These are phyloP conservation scores for Phytophthora kernoviae DNA, from an alignment of 352 stramenopile species.

Conservation along the genomic window DNA sequence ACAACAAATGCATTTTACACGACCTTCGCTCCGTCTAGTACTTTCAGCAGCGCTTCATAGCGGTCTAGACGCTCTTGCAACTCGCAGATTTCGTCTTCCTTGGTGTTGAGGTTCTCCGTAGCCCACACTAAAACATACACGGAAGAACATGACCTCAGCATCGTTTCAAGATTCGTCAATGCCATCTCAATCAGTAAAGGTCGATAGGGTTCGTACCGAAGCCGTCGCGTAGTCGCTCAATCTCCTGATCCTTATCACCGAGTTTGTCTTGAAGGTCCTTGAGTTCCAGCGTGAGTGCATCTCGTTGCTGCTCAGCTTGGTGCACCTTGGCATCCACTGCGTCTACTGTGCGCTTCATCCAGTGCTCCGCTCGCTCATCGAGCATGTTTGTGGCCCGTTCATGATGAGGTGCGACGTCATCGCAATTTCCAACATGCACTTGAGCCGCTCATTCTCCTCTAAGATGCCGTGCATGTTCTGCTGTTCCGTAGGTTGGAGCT, in stretches of 20 bases:
- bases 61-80: conserved; percentile 25
- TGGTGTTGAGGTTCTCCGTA: conserved; percentile 28
- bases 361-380: conserved; percentile 18
- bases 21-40: conserved; percentile 17
- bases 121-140: conserved; percentile 31
- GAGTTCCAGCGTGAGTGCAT: conserved; percentile 20
- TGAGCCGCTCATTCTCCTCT: conserved; percentile 31
- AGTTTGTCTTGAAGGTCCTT: conserved; percentile 26
- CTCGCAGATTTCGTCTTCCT: conserved; percentile 37
- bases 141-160: conserved; percentile 9
- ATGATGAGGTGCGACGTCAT: conserved; percentile 30
- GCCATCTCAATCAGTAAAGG: conserved; percentile 10
- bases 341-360: conserved; percentile 24
- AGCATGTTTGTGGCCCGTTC: conserved; percentile 32
- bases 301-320: conserved; percentile 22
- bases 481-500: conserved; percentile 1
- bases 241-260: conserved; percentile 29
- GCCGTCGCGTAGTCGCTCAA: conserved; percentile 25
- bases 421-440: conserved; percentile 29
- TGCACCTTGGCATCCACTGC: conserved; percentile 21
- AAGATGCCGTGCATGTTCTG: conserved; percentile 20
- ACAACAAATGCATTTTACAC: conserved; percentile 24
- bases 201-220: conserved; percentile 22
- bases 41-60: conserved; percentile 21
- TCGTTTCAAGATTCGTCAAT: neutral